These are phyloP conservation scores for Fraxinus baroniana DNA, from an alignment of 305 asterid genomes.

Conservation along the genomic window DNA sequence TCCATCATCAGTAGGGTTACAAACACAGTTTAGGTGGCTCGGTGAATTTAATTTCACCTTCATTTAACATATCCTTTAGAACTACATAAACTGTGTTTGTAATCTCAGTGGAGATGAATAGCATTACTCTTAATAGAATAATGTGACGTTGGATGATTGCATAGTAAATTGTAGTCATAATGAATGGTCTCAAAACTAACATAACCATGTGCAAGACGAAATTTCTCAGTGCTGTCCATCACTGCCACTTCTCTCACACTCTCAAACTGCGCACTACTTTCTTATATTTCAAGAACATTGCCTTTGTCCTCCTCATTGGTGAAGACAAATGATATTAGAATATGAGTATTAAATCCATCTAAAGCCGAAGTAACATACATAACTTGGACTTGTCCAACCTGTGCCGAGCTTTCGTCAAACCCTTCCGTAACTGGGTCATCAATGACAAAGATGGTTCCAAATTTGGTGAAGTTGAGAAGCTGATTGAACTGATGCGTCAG, in stretches of 20 bases:
- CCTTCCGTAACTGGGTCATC: slow-evolving; percentile 28
- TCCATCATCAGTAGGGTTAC: too few species aligned
- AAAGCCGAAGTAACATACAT: slow-evolving; percentile 24
- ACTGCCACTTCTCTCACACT: slow-evolving; percentile 28
- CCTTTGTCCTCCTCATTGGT: slow-evolving; percentile 25
- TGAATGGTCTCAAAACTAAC: slow-evolving; percentile 28
- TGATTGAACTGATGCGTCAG: background rate
- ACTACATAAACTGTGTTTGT: too few species aligned
- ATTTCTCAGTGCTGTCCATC: slow-evolving; percentile 31
- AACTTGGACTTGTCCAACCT: slow-evolving; percentile 25
- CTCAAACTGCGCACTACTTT: slow-evolving; percentile 19
- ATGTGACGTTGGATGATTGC: slow-evolving; percentile 10
- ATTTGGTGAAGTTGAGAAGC: slow-evolving; percentile 16
- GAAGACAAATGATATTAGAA: slow-evolving; percentile 25
- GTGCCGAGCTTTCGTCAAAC: background rate
- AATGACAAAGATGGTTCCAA: slow-evolving; percentile 22
- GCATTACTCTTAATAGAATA: too few species aligned
- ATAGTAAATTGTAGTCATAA: slow-evolving; percentile 8
- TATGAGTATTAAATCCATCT: slow-evolving; percentile 29
- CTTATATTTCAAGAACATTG: slow-evolving; percentile 26
- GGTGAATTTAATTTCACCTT: too few species aligned
- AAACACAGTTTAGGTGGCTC: too few species aligned
- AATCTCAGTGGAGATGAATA: too few species aligned
- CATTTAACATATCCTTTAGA: too few species aligned
- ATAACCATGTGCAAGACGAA: slow-evolving; percentile 24